These are phyloP conservation scores for Pseudocercospora vitis DNA, from an alignment of 2,329 filamentous ascomycete species.

Conservation along the genomic window DNA sequence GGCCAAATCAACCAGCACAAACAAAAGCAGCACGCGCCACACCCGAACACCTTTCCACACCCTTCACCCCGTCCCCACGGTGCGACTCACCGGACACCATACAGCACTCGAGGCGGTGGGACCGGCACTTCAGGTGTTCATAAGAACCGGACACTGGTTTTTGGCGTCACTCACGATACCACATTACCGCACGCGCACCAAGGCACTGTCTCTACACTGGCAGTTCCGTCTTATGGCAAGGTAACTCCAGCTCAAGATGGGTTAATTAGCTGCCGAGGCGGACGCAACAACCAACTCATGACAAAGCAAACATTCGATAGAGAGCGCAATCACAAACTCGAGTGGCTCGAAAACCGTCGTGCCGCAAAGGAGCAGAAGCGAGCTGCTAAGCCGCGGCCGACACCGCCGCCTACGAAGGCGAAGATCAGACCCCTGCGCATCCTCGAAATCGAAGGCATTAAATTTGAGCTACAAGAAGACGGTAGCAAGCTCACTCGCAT, in stretches of 20 bases:
- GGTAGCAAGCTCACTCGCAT: constrained; percentile 80
- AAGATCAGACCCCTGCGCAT: constrained; percentile 49
- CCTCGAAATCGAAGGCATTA: constrained; percentile 68
- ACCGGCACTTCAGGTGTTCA: constrained; percentile 40
- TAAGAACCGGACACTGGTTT: constrained; percentile 62
- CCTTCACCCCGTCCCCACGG: constrained; percentile 10
- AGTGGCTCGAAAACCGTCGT: constrained; percentile 65
- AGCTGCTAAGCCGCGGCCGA: constrained; percentile 57
- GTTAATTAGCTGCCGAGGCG: constrained; percentile 71
- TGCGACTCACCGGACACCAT: constrained; percentile 30
- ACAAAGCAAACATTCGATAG: constrained; percentile 77
- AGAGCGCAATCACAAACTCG: constrained; percentile 65
- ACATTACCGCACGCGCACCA: constrained; percentile 14
- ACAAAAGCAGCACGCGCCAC: constrained; percentile 24
- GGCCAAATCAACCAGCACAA: constrained; percentile 37
- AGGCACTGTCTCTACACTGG: constrained; percentile 10
- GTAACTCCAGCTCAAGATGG: constrained; percentile 39
- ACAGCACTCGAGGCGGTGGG: constrained; percentile 19
- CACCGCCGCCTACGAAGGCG: not conserved
- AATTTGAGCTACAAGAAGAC: constrained; percentile 70
- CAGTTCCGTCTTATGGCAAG: not conserved
- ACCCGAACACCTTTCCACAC: not conserved
- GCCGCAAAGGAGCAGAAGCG: constrained; percentile 58
- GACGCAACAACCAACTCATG: constrained; percentile 76
- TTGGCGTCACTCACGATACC: constrained; percentile 26